phyloP scores from a whole-genome alignment of 352 stramenopile species.

The Phytophthora hibernalis region DNA sequence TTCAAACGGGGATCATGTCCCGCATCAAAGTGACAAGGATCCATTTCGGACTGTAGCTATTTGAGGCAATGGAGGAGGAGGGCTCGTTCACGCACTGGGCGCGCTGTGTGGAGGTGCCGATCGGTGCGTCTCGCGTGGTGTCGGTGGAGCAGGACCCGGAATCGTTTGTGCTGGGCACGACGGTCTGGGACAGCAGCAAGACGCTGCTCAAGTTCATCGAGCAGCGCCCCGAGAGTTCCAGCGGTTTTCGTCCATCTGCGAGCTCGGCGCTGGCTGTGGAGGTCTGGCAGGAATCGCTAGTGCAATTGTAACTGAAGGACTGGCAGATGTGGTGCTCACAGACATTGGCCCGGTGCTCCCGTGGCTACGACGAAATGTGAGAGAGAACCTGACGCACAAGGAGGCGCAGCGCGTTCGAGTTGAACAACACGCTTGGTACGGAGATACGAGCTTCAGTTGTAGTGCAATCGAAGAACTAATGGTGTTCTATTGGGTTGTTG shows the following conservation, averaged over 20 bases:
- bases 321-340: constrained; percentile 75
- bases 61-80: constrained; percentile 70
- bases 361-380: constrained; percentile 81
- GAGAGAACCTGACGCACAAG: constrained; percentile 62
- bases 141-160: constrained; percentile 76
- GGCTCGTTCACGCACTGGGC: constrained; percentile 83
- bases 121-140: constrained; percentile 53
- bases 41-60: constrained; percentile 13
- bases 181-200: constrained; percentile 89
- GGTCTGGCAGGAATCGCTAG: constrained; percentile 76
- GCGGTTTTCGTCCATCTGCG: constrained; percentile 69
- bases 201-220: constrained; percentile 89
- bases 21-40: constrained; percentile 9
- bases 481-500: constrained; percentile 2
- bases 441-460: neutral
- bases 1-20: neutral
- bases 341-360: constrained; percentile 80
- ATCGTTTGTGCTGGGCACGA: constrained; percentile 85
- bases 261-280: constrained; percentile 78
- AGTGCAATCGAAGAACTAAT: constrained; percentile 4
- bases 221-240: constrained; percentile 59
- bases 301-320: constrained; percentile 66
- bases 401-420: constrained; percentile 69
- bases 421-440: constrained; percentile 64
- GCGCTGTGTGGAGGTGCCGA: constrained; percentile 71